Conservation (phyloP, 768 basidiomycete genomes). For the Inosperma sp. region DNA sequence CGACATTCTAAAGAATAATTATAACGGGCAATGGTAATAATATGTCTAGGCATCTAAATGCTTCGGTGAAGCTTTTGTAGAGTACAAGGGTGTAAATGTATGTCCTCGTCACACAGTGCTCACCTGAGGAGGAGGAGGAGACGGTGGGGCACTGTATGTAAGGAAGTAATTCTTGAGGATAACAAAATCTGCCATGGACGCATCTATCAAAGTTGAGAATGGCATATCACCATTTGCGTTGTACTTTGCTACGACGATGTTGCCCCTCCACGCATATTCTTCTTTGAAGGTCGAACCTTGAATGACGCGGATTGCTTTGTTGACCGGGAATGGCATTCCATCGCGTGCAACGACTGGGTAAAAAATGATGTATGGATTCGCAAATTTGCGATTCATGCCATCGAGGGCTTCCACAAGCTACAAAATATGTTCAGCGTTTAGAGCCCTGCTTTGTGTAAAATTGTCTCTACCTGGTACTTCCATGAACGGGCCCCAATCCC, state of each 20-base stretch:
- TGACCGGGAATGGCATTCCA: slow-evolving; percentile 77
- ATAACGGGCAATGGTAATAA: slow-evolving; percentile 4
- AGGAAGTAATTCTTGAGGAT: slow-evolving; percentile 75
- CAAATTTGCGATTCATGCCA: slow-evolving; percentile 75
- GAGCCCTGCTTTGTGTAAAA: slow-evolving; percentile 10
- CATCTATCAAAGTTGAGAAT: slow-evolving; percentile 59
- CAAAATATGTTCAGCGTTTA: slow-evolving; percentile 12
- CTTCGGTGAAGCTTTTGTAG: background rate
- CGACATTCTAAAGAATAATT: background rate
- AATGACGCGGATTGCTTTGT: slow-evolving; percentile 71
- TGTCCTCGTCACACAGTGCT: slow-evolving; percentile 3
- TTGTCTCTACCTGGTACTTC: slow-evolving; percentile 60
- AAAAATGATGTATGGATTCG: slow-evolving; percentile 76
- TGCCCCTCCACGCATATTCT: slow-evolving; percentile 71
- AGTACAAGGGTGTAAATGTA: background rate
- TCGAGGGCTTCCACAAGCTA: slow-evolving; percentile 73
- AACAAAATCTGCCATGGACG: slow-evolving; percentile 81
- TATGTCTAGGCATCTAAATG: background rate
- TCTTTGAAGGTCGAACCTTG: slow-evolving; percentile 61
- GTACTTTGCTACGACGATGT: slow-evolving; percentile 74
- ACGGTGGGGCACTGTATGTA: slow-evolving; percentile 44
- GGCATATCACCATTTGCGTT: slow-evolving; percentile 39
- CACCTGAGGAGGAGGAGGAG: slow-evolving; percentile 47
- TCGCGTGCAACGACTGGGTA: slow-evolving; percentile 74
- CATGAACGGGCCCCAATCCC: slow-evolving; percentile 62